Evolutionary conservation across 768 basidiomycete species (phyloP), one percentile per base, ranked within the genome.

Genomic region (Mycena haematopus): DNA sequence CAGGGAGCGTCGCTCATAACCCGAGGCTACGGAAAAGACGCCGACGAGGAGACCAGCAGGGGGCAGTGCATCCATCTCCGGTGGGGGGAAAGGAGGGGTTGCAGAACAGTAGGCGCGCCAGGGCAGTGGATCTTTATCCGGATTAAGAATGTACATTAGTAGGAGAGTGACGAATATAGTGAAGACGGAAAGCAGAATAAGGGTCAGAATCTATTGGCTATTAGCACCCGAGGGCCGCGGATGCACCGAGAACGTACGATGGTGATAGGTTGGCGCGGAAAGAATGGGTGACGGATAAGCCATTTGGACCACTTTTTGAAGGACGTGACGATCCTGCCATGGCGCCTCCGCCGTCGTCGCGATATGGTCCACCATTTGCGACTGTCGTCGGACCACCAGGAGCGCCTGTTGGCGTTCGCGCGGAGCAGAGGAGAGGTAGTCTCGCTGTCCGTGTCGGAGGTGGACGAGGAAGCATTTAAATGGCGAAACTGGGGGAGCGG

Each of bases 111-210:
- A 97, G 22, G 90, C 87, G 68, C 95, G 87, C 95, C 95, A 99
- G 49, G 95, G 95, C 8, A 97, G 79, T 22, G 95, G 91, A 55
- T 91, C 89, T 75, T 97, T 98, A 82, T 99, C 96, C 60, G 95
- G 96, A 73, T 97, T 96, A 72, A 98, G 84, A 64, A 96, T 84
- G 76, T 97, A 91, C 71, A 95, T 95, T 76, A 98, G 83, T 58
- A 93, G 80, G 62, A 95, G 85, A 31, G 95, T 96, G 69, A 96
- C 81, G 63, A 87, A 87, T 62, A 93, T 87, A 56, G 91, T 91
- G 73, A 97, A 89, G 65, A 88, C 79, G 55, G 89, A 88, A 70
- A 96, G 84, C 57, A 95, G 79, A 63, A 95, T 81, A 69, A 93
- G 80, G 29, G 89, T 81, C 60, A 92, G 80, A 66, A 91, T 77